Base-by-base conservation (phyloP, 1,139 yeast species). In the Schwanniomyces etchellsii region DNA sequence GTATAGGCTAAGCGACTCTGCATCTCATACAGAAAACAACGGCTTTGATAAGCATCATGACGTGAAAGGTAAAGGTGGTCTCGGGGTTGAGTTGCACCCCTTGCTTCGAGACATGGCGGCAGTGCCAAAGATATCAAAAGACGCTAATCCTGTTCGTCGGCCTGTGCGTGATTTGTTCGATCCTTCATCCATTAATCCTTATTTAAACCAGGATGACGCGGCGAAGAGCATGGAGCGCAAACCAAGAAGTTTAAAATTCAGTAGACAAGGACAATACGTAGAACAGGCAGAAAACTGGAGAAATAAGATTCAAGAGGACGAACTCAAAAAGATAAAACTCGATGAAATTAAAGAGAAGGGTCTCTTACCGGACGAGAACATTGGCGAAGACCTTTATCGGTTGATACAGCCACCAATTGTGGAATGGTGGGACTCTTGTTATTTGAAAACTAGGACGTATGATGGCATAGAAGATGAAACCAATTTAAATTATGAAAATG, bases 381-480 rank as follows among this genome's bases (percentile, higher is more conserved):
- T 69, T 0, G 79, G 75, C 2, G 93, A 81, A 43, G 67, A 70
- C 3, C 44, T 52, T 6, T 81, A 68, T 47, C 54, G 56, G 33
- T 60, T 62, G 0, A 53, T 47, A 2, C 47, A 35, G 14, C 88
- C 88, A 0, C 91, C 91, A 0, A 40, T 38, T 9, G 57, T 76
- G 3, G 95, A 84, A 51, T 84, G 95, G 95, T 85, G 95, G 95
- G 95, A 85, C 52, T 54, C 60, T 35, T 75, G 74, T 6, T 68
- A 55, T 30, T 42, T 73, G 7, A 52, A 52, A 26, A 65, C 55
- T 20, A 33, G 46, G 16, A 42, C 45, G 20, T 61, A 63, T 32
- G 52, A 47, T n/a, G 34, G 46, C 6, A 38, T 41, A 1, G 43
- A 50, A 26, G 51, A 55, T 17, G 37, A 35, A 3, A 27, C 41